These are phyloP conservation scores for Coniella lustricola DNA, from an alignment of 2,329 filamentous ascomycete genomes.

Conservation along the genomic window DNA sequence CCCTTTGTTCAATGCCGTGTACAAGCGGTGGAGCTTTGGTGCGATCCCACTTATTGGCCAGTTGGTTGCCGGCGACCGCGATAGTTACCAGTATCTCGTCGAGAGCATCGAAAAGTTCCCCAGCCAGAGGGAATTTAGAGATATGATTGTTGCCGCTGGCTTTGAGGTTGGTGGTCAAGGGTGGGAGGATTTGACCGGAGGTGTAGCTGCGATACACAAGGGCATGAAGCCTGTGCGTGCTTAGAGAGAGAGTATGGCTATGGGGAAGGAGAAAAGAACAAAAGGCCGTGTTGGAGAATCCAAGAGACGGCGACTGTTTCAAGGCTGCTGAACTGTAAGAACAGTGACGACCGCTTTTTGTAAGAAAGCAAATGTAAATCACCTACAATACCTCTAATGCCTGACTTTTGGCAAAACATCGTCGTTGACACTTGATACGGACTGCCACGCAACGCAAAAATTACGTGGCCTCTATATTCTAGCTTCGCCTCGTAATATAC, in stretches of 20 bases:
- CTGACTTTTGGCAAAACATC: too few relatives aligned
- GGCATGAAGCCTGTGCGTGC: constrained; percentile 66
- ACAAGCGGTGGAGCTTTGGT: constrained; percentile 93
- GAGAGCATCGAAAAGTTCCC: constrained; percentile 97
- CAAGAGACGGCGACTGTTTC: too few relatives aligned
- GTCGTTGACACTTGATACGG: too few relatives aligned
- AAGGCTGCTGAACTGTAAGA: too few relatives aligned
- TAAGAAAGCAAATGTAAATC: too few relatives aligned
- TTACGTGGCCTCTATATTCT: too few relatives aligned
- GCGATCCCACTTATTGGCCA: constrained; percentile 95
- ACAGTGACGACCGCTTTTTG: too few relatives aligned
- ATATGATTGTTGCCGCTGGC: constrained; percentile 77
- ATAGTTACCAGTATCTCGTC: constrained; percentile 96
- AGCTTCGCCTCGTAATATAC: too few relatives aligned
- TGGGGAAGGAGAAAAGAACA: not conserved
- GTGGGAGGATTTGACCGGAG: constrained; percentile 86
- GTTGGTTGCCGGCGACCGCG: constrained; percentile 84
- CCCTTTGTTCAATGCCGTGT: constrained; percentile 71
- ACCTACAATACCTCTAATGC: too few relatives aligned
- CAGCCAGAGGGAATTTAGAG: constrained; percentile 72
- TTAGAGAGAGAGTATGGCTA: not conserved
- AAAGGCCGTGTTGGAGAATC: not conserved
- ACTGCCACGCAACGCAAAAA: too few relatives aligned
- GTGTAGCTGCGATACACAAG: constrained; percentile 93
- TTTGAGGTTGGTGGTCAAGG: constrained; percentile 77